These are phyloP conservation scores for Sphagnum magellanicum DNA, from an alignment of 228 moss, liverwort and hornwort genomes.

Conservation along the genomic window DNA sequence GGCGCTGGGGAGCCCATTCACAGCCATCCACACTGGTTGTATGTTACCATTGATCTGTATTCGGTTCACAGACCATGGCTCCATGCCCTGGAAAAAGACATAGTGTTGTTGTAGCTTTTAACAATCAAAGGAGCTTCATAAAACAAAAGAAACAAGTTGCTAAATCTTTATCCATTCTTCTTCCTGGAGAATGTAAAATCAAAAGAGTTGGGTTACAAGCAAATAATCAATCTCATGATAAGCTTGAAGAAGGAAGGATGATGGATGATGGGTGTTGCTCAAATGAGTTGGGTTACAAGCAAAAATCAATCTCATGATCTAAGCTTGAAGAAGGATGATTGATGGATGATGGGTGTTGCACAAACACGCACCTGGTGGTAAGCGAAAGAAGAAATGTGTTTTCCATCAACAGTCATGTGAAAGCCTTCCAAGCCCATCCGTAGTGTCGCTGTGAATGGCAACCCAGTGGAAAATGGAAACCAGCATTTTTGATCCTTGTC, in stretches of 20 bases:
- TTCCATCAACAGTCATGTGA: constrained; percentile 88
- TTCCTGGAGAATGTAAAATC: too few relatives aligned
- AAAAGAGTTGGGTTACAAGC: too few relatives aligned
- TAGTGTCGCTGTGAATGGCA: constrained; percentile 84
- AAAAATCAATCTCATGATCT: too few relatives aligned
- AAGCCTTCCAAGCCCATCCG: constrained; percentile 92
- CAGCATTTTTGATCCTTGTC: constrained; percentile 34
- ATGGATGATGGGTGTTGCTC: too few relatives aligned
- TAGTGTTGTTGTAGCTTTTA: too few relatives aligned
- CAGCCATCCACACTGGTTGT: constrained; percentile 55
- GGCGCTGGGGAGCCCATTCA: constrained; percentile 79
- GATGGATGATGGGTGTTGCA: too few relatives aligned
- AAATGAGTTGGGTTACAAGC: too few relatives aligned
- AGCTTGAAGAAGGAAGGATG: too few relatives aligned
- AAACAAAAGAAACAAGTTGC: too few relatives aligned
- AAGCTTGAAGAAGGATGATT: too few relatives aligned
- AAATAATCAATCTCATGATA: constrained; percentile 2
- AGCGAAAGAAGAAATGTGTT: constrained; percentile 73
- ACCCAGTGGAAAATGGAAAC: constrained; percentile 87
- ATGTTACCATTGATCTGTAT: constrained; percentile 63
- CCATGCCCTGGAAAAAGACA: constrained; percentile 41
- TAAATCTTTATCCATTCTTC: too few relatives aligned
- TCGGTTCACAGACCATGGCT: constrained; percentile 75
- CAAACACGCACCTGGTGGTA: constrained; percentile 58
- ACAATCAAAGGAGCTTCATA: too few relatives aligned